A percentile compares a stretch with the other conserved stretches of the same genome.
phyloP scores from a whole-genome alignment of 2,329 filamentous ascomycete genomes.

The Dactylellina cionopaga region DNA sequence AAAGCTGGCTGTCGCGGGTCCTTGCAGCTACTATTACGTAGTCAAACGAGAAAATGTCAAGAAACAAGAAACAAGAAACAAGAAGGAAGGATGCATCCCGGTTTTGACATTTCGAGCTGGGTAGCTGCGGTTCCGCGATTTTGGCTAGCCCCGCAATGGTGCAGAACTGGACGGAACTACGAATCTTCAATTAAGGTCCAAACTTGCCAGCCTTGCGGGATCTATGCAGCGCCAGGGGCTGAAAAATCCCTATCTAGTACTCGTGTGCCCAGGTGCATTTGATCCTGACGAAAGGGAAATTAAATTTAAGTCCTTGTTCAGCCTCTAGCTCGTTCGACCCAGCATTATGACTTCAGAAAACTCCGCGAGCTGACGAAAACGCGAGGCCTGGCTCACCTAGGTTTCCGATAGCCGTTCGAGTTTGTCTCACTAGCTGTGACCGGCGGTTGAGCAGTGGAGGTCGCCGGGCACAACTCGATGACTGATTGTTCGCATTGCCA shows the following conservation, averaged over 20 bases:
- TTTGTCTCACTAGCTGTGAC: no score
- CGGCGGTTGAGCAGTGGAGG: no score
- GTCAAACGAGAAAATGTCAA: background rate
- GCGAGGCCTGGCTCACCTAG: constrained; percentile 10
- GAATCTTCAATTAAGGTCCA: background rate
- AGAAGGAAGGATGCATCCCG: constrained; percentile 30
- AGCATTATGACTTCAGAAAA: background rate
- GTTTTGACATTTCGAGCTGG: constrained; percentile 27
- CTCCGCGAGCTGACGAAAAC: constrained; percentile 37
- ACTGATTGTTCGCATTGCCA: no score
- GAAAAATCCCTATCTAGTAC: constrained; percentile 7
- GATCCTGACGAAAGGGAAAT: constrained; percentile 26
- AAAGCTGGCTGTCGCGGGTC: constrained; percentile 3
- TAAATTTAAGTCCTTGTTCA: constrained; percentile 12
- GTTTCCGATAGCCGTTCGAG: no score
- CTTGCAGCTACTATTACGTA: constrained; percentile 45
- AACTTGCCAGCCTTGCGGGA: constrained; percentile 24
- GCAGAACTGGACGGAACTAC: background rate
- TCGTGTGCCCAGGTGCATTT: constrained; percentile 33
- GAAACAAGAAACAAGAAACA: constrained; percentile 41
- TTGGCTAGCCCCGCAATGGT: constrained; percentile 31
- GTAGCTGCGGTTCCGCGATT: constrained; percentile 14
- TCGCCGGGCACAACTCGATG: no score
- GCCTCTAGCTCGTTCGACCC: constrained; percentile 1
- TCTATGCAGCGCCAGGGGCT: constrained; percentile 35